Evolutionary conservation across 1,284 basidiomycete genomes (phyloP), one percentile per base, ranked within the genome.

Genomic region (Ganoderma sinense): DNA sequence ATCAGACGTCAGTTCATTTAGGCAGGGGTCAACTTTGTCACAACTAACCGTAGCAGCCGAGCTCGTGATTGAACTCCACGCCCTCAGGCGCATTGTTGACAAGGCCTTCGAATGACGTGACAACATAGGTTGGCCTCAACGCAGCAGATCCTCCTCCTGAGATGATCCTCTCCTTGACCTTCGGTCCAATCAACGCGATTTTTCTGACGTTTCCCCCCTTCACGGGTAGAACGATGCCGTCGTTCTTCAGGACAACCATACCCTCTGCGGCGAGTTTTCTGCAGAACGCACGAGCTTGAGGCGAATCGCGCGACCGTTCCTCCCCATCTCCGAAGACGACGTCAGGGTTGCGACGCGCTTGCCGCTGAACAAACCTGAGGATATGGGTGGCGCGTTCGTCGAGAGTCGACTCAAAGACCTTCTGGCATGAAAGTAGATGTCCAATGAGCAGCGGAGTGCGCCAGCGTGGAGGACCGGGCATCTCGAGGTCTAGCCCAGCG

Each of bases 241-340:
- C 16, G 33, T 95, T 94, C 81, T 92, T 92, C 68, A 94, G 82
- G 39, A 94, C 80, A 14, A 94, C 91, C 72, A 92, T 89, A 0
- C 88, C 87, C 69, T 91, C 88, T 10, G 86, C 84, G 16, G 91
- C 91, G 0, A 92, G 76, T 66, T 85, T 83, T 56, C 90, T 82
- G 70, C 88, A 87, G 68, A 93, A 89, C 6, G 76, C 74, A n/a
- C 87, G 82, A 18, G 83, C 82, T 68, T 89, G 86, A 0, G 85
- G 84, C 29, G 86, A 86, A 75, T 91, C 89, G 5, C 85, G 82
- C 23, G 87, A 88, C 8, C 86, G 82, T 73, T 93, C 91, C 53
- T 83, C 73, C 14, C 89, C 89, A 75, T 91, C 90, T 10, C 90
- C 90, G 73, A 87, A 91, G 0, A 92, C 89, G 16, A 90, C 82